Base-by-base conservation (phyloP, 345 rosid species). In the Aquilaria malaccensis region DNA sequence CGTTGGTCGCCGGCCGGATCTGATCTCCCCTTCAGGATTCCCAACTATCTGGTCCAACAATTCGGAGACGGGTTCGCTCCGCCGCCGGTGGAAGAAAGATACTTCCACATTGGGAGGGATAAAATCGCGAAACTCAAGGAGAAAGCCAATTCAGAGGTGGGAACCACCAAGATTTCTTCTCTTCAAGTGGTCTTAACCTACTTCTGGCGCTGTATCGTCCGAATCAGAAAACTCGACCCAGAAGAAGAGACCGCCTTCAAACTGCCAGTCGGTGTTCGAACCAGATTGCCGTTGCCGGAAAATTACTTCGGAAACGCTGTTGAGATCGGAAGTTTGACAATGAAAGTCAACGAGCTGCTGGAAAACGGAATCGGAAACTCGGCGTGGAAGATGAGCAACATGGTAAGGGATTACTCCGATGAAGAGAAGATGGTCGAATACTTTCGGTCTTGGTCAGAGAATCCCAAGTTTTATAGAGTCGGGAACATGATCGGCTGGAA, bases 181-280 rank as follows among this genome's bases (percentile, higher is more conserved):
- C 67, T 80, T 57, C 87, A 83, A 63, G 75, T 72, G 30, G 59
- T 82, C 10, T 55, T 59, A 0, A 58, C 75, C n/a, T 77, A 74
- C 59, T 13, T 82, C 11, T 79, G 80, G 87, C 11, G 66, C 12
- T 60, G 71, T 2, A n/a, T 60, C 7, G 37, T 59, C 33, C 74
- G 63, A 0, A 54, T 46, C 33, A 60, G 64, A 50, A 41, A 11
- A 4, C 1, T 61, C 0, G 67, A 60, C 10, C 62, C 56, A 12
- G 53, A 76, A 2, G 55, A 37, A 66, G 70, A 74, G 45, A 50
- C 52, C 2, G 4, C 0, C n/a, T 70, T 14, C 50, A 0, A 0
- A 0, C 0, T 81, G 2, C 7, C 51, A 0, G 57, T 73, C 0
- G 77, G 75, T 6, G 7, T 59, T 2, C 68, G 88, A 5, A 41